Evolutionary conservation across 768 basidiomycete genomes (phyloP).

Genomic region (Boletus pseudopeckii): DNA sequence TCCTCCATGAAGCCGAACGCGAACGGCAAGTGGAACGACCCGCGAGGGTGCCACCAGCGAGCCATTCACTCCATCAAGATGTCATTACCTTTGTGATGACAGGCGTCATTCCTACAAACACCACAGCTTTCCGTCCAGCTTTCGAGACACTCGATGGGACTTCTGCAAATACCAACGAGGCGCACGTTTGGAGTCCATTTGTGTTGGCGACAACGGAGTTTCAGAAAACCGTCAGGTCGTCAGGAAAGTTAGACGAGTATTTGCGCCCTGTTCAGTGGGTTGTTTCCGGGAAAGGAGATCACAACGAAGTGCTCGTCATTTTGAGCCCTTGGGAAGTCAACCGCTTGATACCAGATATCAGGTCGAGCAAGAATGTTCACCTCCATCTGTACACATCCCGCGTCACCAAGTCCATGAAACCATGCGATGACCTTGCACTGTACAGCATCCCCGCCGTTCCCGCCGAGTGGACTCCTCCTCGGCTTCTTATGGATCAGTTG

Average conservation of each 20-base stretch:
- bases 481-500: conserved; percentile 1
- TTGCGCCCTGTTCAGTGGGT: conserved; percentile 32
- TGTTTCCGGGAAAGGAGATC: conserved; percentile 7
- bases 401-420: conserved; percentile 30
- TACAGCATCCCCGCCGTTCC: conserved; percentile 4
- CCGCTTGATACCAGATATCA: conserved; percentile 36
- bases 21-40: conserved; percentile 41
- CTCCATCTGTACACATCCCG: conserved; percentile 45
- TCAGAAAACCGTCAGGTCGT: conserved; percentile 6
- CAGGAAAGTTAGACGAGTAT: conserved; percentile 8
- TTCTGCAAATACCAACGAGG: conserved; percentile 13
- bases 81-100: conserved; percentile 25
- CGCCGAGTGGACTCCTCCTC: not conserved
- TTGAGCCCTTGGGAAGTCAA: conserved; percentile 44
- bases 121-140: conserved; percentile 21
- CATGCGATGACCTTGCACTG: conserved; percentile 35
- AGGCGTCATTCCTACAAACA: conserved; percentile 23
- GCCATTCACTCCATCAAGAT: conserved; percentile 21
- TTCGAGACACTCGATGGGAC: conserved; percentile 10
- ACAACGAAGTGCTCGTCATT: conserved; percentile 7
- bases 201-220: conserved; percentile 21
- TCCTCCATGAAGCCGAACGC: conserved; percentile 44
- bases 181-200: conserved; percentile 16
- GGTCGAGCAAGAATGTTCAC: conserved; percentile 27
- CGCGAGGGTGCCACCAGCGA: conserved; percentile 19